Evolutionary conservation across 2,329 filamentous ascomycete genomes (phyloP), one percentile per base, ranked within the genome.

Genomic region (Akanthomyces uredinophilus): DNA sequence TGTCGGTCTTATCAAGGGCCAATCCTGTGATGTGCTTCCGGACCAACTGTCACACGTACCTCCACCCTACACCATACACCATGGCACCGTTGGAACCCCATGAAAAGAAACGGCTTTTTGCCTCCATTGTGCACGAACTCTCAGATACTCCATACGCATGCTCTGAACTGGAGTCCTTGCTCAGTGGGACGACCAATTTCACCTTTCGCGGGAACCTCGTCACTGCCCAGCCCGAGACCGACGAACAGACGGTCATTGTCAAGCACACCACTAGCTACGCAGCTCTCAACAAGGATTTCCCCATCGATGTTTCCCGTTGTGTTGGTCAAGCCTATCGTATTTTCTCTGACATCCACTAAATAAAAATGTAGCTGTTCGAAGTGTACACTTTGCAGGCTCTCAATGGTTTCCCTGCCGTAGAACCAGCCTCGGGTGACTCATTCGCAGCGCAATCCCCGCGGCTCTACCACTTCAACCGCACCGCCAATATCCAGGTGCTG

Each of bases 111-210:
- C 27, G 39, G 29, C 59, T 61, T 7, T 13, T 61, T 13, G 50
- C 52, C 37, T 37, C 29, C 6, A 32, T 55, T 49, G 20, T 55
- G 8, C 16, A 29, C 20, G 39, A 37, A 10, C 51, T 61, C 16
- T 54, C 50, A 24, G 7, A 1, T 1, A 61, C 51, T 7, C 16
- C 49, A 4, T 61, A 27, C 29, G 51, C 43, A 29, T 55, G 37
- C 41, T 46, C 29, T 29, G 16, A 52, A 5, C 27, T 61, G 3
- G 41, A 55, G 22, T 22, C 47, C 1, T 14, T 41, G 3, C 32
- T 39, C 24, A 49, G 59, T 27, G 59, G 51, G 4, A 49, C 59
- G 14, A 61, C 44, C 7, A 55, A 61, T 22, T 55, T 54, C 14
- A 51, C 41, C 41, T 61, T 55, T 22, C 50, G 51, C 5, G 51